Evolutionary conservation across 2,329 filamentous ascomycete genomes (phyloP), one percentile per base, ranked within the genome.

Genomic region (Botrytis deweyae): DNA sequence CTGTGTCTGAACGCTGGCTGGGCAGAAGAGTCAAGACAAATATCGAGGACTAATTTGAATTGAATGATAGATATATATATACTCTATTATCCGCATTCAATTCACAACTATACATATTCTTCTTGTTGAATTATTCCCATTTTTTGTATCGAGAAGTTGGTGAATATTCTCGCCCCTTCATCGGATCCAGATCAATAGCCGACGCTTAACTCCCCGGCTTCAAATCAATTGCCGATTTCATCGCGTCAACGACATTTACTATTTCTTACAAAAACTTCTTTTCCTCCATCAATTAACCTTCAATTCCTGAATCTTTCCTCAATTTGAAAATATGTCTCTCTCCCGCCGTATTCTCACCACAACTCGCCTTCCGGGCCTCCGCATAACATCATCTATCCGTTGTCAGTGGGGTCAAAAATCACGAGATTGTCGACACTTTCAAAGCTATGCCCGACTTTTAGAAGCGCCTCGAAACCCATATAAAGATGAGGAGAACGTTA

Each of bases 341-440:
- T 38, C 63, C 14, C 63, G 71, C 22, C 71, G 71, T 1, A 69
- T 67, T 10, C 29, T 69, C 49, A 69, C 52, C 71, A 72, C 49
- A 40, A 72, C 38, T 33, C 71, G 63, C 33, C 52, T 72, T 29
- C 52, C 71, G 6, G 40, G 63, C 25, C 40, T 72, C 25, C 71
- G 71, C 42, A 33, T 70, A 49, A 55, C 72, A 36, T 61, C 72
- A 70, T 73, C 58, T 18, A 14, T 73, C 18, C 55, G 59, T 44
- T 62, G 49, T 25, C 29, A 62, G 68, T 70, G 68, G 68, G 40
- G 68, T 20, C 68, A 49, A 20, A 70, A 58, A 62, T 70, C 66
- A 70, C 72, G 72, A 63, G 72, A 70, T 33, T 64, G 70, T 3
- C 42, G 72, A 44, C 59, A 73, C 36, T 73, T 73, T 40, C 72